A percentile compares a stretch with the other conserved stretches of the same genome.
Conservation (phyloP, 306 rosid species). For the Phaseolus lunatus region DNA sequence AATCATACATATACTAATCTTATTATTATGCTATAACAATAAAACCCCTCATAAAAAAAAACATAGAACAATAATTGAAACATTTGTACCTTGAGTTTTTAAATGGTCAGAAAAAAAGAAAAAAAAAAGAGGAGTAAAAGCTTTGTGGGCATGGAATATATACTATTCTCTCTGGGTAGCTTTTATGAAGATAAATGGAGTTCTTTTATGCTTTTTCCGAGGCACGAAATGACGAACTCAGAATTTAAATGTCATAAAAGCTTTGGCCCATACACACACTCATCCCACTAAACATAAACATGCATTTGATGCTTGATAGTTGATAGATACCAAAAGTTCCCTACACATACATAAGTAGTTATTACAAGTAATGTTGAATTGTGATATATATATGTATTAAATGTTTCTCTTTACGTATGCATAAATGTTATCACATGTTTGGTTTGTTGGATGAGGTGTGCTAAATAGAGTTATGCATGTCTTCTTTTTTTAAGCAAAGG, state of each 20-base stretch:
- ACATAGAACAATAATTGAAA: constrained; percentile 24
- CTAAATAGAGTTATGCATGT: constrained; percentile 39
- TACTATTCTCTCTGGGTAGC: constrained; percentile 46
- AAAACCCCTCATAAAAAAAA: neutral
- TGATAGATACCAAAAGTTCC: constrained; percentile 35
- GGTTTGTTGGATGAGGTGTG: constrained; percentile 29
- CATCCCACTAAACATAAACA: constrained; percentile 31
- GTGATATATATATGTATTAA: neutral
- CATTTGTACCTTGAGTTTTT: constrained; percentile 1
- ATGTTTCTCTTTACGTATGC: constrained; percentile 3
- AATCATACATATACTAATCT: neutral
- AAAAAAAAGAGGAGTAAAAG: constrained; percentile 39
- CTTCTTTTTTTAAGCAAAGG: too few relatives aligned
- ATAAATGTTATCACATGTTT: constrained; percentile 28
- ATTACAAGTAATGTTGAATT: neutral
- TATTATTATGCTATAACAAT: too few relatives aligned
- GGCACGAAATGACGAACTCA: constrained; percentile 53
- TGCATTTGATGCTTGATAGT: constrained; percentile 43
- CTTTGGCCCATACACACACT: constrained; percentile 42
- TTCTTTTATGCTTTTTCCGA: constrained; percentile 21
- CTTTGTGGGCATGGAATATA: constrained; percentile 52
- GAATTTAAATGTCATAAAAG: constrained; percentile 51
- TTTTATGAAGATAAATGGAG: constrained; percentile 37
- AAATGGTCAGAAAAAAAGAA: constrained; percentile 24
- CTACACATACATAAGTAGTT: neutral